Conservation (phyloP, 306 rosid species). For the Adenanthera pavonina region DNA sequence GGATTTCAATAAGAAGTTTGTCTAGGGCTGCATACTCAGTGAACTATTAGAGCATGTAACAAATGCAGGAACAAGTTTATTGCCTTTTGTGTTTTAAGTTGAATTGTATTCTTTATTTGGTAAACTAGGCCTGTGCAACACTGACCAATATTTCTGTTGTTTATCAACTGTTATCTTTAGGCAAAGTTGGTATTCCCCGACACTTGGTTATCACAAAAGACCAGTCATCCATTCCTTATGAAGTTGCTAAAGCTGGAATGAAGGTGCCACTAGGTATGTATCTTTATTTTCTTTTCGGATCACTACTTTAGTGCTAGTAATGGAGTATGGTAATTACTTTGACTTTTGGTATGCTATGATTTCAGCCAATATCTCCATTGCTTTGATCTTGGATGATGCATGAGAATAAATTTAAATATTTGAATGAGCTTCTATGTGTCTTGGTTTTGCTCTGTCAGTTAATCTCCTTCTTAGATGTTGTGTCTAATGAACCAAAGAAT, state of each 20-base stretch:
- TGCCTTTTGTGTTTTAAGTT: slow-evolving; percentile 5
- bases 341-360: background rate
- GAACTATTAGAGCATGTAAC: slow-evolving; percentile 4
- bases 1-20: slow-evolving; percentile 5
- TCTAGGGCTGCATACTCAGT: slow-evolving; percentile 1
- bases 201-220: slow-evolving; percentile 52
- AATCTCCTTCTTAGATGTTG: background rate
- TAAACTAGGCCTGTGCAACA: background rate
- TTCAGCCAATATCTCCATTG: background rate
- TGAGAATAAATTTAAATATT: background rate
- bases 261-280: slow-evolving; percentile 56
- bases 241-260: slow-evolving; percentile 55
- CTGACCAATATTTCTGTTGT: background rate
- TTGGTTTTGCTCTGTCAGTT: background rate
- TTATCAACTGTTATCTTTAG: slow-evolving; percentile 40
- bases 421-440: background rate
- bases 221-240: slow-evolving; percentile 51
- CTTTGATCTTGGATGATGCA: background rate
- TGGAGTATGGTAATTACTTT: background rate
- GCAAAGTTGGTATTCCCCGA: slow-evolving; percentile 57
- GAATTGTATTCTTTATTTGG: background rate
- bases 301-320: background rate
- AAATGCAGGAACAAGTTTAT: slow-evolving; percentile 18
- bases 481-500: background rate
- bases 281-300: background rate